phyloP scores from a whole-genome alignment of 331 rosid genomes.

The Saraca asoca region DNA sequence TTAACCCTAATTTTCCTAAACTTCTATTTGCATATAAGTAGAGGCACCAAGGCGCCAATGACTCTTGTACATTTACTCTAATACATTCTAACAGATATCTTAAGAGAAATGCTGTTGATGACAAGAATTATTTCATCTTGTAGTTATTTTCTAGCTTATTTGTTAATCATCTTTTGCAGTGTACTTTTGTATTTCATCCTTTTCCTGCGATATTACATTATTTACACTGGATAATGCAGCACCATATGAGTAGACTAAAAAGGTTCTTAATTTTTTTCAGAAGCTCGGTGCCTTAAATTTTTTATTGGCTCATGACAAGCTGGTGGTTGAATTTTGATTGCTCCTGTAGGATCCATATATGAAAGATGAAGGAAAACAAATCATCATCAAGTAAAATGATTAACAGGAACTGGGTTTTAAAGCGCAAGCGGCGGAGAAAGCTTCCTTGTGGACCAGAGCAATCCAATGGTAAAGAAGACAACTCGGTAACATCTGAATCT shows the following conservation, averaged over 20 bases:
- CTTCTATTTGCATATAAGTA: too few relatives aligned
- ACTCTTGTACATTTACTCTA: too few relatives aligned
- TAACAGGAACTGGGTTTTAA: slow-evolving; percentile 88
- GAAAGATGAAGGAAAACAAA: slow-evolving; percentile 74
- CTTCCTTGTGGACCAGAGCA: slow-evolving; percentile 58
- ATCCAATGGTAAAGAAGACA: slow-evolving; percentile 69
- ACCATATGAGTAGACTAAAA: slow-evolving; percentile 24
- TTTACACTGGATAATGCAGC: slow-evolving; percentile 23
- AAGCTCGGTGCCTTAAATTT: slow-evolving; percentile 31
- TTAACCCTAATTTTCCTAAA: too few relatives aligned
- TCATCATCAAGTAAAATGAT: slow-evolving; percentile 73
- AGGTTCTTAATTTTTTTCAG: slow-evolving; percentile 15
- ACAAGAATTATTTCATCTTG: slow-evolving; percentile 5
- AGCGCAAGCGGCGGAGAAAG: slow-evolving; percentile 96
- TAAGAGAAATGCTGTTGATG: slow-evolving; percentile 28
- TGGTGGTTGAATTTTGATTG: slow-evolving; percentile 39
- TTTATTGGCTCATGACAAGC: slow-evolving; percentile 32
- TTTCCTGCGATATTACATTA: too few relatives aligned
- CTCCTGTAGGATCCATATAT: slow-evolving; percentile 37
- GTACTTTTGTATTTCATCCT: slow-evolving; percentile 9
- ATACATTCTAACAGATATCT: neutral
- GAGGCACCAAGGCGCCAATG: too few relatives aligned
- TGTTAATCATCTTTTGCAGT: slow-evolving; percentile 1
- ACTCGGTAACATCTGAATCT: slow-evolving; percentile 60
- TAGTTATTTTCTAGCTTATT: slow-evolving; percentile 1